Conservation (phyloP, 352 stramenopile species). For the Globisporangium middletonii region DNA sequence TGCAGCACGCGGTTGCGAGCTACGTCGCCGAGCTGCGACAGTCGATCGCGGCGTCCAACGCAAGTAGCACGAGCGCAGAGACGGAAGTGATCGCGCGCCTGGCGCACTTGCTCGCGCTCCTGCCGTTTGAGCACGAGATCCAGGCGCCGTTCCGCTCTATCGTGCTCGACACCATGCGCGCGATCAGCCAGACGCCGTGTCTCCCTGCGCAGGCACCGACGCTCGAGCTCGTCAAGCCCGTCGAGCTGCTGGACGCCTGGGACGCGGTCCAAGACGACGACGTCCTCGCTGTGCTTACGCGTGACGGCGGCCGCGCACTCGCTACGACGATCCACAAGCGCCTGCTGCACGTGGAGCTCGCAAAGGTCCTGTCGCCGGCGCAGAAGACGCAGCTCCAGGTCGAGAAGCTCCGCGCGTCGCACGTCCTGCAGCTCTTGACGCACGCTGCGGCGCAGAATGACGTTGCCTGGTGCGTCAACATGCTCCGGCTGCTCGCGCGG, state of each 20-base stretch:
- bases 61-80: too few relatives aligned
- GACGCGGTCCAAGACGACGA: slow-evolving; percentile 20
- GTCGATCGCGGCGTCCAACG: neutral
- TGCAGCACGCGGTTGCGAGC: slow-evolving; percentile 20
- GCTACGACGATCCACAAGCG: slow-evolving; percentile 39
- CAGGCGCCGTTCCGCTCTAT: slow-evolving; percentile 62
- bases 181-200: slow-evolving; percentile 45
- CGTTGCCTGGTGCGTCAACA: slow-evolving; percentile 25
- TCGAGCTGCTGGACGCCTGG: slow-evolving; percentile 42
- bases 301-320: slow-evolving; percentile 13
- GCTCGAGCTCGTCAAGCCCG: slow-evolving; percentile 16
- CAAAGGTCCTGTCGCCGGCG: slow-evolving; percentile 24
- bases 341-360: slow-evolving; percentile 37
- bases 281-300: slow-evolving; percentile 5
- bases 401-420: slow-evolving; percentile 54
- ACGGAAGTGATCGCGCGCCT: slow-evolving; percentile 16
- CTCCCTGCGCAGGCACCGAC: slow-evolving; percentile 15
- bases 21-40: slow-evolving; percentile 13
- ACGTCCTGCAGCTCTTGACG: slow-evolving; percentile 52
- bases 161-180: slow-evolving; percentile 53
- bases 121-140: slow-evolving; percentile 67
- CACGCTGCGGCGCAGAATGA: slow-evolving; percentile 30
- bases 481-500: slow-evolving; percentile 49
- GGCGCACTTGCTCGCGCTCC: slow-evolving; percentile 33
- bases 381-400: slow-evolving; percentile 61